Base-by-base conservation (phyloP, 305 asterid genomes). In the Galium porrigens region DNA sequence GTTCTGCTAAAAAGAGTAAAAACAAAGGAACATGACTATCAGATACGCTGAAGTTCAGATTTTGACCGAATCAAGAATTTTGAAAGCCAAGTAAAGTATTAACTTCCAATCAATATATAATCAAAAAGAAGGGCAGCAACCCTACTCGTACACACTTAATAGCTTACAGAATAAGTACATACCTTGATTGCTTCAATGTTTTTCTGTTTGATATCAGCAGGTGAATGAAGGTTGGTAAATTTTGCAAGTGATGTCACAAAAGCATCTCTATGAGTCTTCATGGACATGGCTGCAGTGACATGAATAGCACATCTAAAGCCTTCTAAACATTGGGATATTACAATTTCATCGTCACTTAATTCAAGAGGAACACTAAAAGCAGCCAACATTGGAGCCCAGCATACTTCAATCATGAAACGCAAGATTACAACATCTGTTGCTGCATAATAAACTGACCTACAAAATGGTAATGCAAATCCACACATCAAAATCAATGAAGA, bases 301-400 rank as follows among this genome's bases (percentile, higher is more conserved):
- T 83, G 97, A 78, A 94, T 82, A 57, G 95, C 99, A 77, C 78
- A 65, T 54, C 80, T 91, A 69, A 90, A 87, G 66, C 99, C 99
- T 72, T 90, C 95, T 76, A 94, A 79, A 78, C 99, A 94, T 55
- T 83, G 89, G 57, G 86, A 77, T 77, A 86, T 79, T 48, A 89
- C 84, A 69, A 81, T 65, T 62, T 86, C 94, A 53, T 94, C 97
- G 29, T 87, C 99, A 75, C 92, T 88, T 78, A 77, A 95, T 72
- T 94, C 99, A 66, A 94, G 92, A 65, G 99, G 99, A 77, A 94
- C 99, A 69, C 96, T 94, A 76, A 94, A 90, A 66, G 99, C 99
- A 73, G 99, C 99, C 82, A 94, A 82, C 96, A 90, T 90, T 0
- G 97, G 97, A 39, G 99, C 99, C 99, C 99, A 94, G 79, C 96